These are phyloP conservation scores for Phaseolus lunatus DNA, from an alignment of 306 rosid species.

Conservation along the genomic window DNA sequence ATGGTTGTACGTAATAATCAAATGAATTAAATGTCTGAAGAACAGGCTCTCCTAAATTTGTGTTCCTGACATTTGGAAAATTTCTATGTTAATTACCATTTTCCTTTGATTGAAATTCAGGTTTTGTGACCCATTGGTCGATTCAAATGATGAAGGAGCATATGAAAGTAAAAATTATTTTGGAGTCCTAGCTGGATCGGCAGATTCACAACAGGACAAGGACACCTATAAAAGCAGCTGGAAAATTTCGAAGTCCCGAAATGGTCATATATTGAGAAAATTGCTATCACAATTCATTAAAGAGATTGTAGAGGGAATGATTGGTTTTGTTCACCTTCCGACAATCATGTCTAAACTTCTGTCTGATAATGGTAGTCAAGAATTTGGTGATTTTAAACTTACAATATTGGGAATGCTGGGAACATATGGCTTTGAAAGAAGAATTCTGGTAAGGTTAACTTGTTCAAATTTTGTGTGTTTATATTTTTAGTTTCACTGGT, in stretches of 20 bases:
- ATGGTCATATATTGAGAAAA: constrained; percentile 71
- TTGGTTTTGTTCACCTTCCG: constrained; percentile 93
- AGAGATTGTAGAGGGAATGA: constrained; percentile 98
- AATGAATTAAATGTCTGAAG: constrained; percentile 17
- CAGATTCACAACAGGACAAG: constrained; percentile 55
- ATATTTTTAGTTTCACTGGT: constrained; percentile 31
- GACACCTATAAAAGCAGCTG: constrained; percentile 65
- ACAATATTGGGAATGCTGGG: constrained; percentile 97
- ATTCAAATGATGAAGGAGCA: constrained; percentile 55
- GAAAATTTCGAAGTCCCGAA: constrained; percentile 72
- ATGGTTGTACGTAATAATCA: constrained; percentile 1
- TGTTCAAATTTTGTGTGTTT: constrained; percentile 9
- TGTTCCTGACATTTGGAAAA: background rate
- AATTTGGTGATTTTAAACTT: constrained; percentile 92
- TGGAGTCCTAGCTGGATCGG: constrained; percentile 52
- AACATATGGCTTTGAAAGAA: constrained; percentile 92
- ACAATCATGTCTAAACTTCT: constrained; percentile 95
- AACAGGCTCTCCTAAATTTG: constrained; percentile 22
- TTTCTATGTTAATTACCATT: constrained; percentile 36
- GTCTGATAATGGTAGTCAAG: constrained; percentile 91
- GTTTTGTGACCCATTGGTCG: constrained; percentile 89
- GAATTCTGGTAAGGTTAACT: constrained; percentile 80
- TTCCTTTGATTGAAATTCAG: constrained; percentile 53
- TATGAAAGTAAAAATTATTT: constrained; percentile 55
- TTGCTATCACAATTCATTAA: constrained; percentile 83